Base-by-base conservation (phyloP, 148 eudicot genomes). In the Rhododendron simsii region DNA sequence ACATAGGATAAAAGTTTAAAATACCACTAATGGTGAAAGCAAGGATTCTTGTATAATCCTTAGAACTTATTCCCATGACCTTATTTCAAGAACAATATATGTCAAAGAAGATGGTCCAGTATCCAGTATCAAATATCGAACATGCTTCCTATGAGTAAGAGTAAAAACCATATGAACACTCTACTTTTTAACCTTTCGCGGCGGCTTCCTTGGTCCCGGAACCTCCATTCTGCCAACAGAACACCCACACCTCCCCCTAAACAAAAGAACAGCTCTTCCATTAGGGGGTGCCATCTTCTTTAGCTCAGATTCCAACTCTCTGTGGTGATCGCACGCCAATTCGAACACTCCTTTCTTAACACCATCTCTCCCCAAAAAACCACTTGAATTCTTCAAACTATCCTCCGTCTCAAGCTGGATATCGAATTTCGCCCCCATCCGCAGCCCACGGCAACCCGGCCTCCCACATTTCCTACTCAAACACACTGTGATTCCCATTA, bases 141-240 rank as follows among this genome's bases (percentile, higher is more conserved):
- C 67, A n/a, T 55, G 75, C 26, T 55, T 26, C 21, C 3, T 23
- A 50, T 83, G 8, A 67, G 15, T 26, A 39, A 8, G 74, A 61
- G 57, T 39, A 57, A 35, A 55, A 83, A 21, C 23, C 35, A 84
- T 84, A 28, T 35, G 57, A 63, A n/a, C 80, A 4, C 37, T 37
- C 90, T 92, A 95, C 85, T 95, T 96, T 93, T 95, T 96, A 87
- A 92, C 90, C 95, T 92, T 96, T 81, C 94, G 90, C 81, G 88
- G 89, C 73, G 87, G 14, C 85, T 91, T 96, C 85, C 88, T 90
- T 10, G 94, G 94, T 33, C 98, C 98, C 0, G 94, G 92, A 85
- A 96, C 96, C 87, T 95, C 98, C 98, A 96, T 93, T 81, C 91
- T 92, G 21, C 98, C 98, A 82, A 95, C 91, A 81, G 95, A 91